These are phyloP conservation scores for Spinacia oleracea DNA, from an alignment of 179 eudicot species.

Conservation along the genomic window DNA sequence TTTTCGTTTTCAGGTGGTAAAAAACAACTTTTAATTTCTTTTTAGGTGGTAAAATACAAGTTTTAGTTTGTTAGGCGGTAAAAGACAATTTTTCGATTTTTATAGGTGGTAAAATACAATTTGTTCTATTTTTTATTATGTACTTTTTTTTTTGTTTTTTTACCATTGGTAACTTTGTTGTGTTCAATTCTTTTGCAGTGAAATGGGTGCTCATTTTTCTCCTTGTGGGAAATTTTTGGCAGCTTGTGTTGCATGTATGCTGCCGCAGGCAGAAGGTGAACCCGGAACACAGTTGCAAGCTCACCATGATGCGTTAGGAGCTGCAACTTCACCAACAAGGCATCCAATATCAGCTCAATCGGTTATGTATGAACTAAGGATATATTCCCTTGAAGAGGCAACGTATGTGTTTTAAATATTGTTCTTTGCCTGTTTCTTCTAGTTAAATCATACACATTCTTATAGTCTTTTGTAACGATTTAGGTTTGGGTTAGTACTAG, in stretches of 20 bases:
- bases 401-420: conserved; percentile 50
- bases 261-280: conserved; percentile 69
- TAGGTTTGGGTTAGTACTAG: conserved; percentile 85
- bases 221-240: conserved; percentile 97
- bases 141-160: not conserved
- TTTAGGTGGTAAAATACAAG: too few relatives aligned
- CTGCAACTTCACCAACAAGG: conserved; percentile 76
- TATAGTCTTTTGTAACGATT: conserved; percentile 12
- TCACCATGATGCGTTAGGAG: conserved; percentile 55
- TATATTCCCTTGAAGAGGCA: conserved; percentile 89
- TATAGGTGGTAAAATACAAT: too few relatives aligned
- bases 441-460: not conserved
- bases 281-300: conserved; percentile 55
- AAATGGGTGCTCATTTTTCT: conserved; percentile 99
- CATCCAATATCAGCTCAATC: conserved; percentile 85
- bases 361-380: conserved; percentile 86
- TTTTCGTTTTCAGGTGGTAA: too few relatives aligned
- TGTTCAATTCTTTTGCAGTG: conserved; percentile 53
- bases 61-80: too few relatives aligned
- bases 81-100: too few relatives aligned
- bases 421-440: not conserved
- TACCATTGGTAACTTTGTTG: not conserved
- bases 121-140: too few relatives aligned
- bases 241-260: conserved; percentile 88
- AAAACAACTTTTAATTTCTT: too few relatives aligned